Conservation (phyloP, 768 basidiomycete genomes). For the Mrakia blollopis region DNA sequence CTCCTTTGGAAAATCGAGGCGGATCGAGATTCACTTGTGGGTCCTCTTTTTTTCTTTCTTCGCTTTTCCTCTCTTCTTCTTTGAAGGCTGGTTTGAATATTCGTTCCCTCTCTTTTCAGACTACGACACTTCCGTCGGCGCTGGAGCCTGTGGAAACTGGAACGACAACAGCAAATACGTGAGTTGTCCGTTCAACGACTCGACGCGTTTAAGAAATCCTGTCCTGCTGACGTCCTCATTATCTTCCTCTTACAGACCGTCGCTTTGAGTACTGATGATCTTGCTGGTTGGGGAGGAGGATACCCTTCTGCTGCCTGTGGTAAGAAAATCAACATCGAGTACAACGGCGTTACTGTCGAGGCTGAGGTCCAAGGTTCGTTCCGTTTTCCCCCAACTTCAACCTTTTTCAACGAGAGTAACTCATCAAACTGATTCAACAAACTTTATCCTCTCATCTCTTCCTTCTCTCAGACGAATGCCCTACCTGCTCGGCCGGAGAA, state of each 20-base stretch:
- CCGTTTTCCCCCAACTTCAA: neutral
- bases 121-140: conserved; percentile 20
- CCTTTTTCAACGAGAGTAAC: neutral
- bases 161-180: conserved; percentile 4
- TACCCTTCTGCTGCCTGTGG: conserved; percentile 16
- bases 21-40: conserved; percentile 12
- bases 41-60: neutral
- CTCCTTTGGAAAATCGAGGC: neutral
- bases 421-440: neutral
- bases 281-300: conserved; percentile 16
- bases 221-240: neutral
- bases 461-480: conserved; percentile 16
- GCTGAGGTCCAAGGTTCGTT: neutral
- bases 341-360: neutral
- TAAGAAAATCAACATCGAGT: neutral
- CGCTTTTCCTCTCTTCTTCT: neutral
- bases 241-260: conserved; percentile 2
- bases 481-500: conserved; percentile 9
- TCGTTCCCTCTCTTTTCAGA: neutral
- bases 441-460: neutral
- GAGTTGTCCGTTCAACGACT: too few species aligned
- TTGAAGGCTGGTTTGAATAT: neutral
- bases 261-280: conserved; percentile 2
- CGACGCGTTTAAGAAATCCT: neutral
- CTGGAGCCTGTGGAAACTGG: conserved; percentile 16